Conservation (phyloP, 768 basidiomycete genomes). For the Lepiota subincarnata region DNA sequence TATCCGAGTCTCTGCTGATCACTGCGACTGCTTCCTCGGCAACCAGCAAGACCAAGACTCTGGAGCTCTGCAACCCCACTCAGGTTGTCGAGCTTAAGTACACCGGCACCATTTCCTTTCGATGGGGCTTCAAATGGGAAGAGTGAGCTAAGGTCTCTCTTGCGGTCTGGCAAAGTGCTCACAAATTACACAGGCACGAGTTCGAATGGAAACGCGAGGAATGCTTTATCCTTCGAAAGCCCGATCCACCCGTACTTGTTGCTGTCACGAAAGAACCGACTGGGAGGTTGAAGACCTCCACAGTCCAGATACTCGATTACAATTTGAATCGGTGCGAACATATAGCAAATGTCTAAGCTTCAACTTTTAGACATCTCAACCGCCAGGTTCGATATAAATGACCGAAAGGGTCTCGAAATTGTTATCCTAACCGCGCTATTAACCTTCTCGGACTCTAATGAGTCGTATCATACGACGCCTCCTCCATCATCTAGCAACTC, state of each 20-base stretch:
- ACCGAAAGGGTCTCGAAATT: constrained; percentile 83
- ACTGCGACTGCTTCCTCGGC: constrained; percentile 61
- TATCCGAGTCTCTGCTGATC: constrained; percentile 66
- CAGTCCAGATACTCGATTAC: constrained; percentile 79
- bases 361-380: neutral
- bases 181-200: constrained; percentile 49
- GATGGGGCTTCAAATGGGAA: constrained; percentile 82
- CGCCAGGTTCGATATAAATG: constrained; percentile 74
- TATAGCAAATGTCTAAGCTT: neutral
- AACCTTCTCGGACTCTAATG: constrained; percentile 72
- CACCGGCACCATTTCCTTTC: constrained; percentile 68
- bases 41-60: constrained; percentile 66
- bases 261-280: constrained; percentile 76
- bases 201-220: constrained; percentile 87
- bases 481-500: constrained; percentile 11
- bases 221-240: constrained; percentile 79
- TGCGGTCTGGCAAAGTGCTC: constrained; percentile 1
- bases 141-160: constrained; percentile 47
- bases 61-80: constrained; percentile 76
- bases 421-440: constrained; percentile 71
- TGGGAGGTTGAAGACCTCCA: constrained; percentile 57
- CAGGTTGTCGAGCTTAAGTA: constrained; percentile 66
- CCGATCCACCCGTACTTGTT: constrained; percentile 82
- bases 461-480: constrained; percentile 40
- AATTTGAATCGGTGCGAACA: constrained; percentile 66